Evolutionary conservation across 352 stramenopile genomes (phyloP).

Genomic region (Pythium aquatile): DNA sequence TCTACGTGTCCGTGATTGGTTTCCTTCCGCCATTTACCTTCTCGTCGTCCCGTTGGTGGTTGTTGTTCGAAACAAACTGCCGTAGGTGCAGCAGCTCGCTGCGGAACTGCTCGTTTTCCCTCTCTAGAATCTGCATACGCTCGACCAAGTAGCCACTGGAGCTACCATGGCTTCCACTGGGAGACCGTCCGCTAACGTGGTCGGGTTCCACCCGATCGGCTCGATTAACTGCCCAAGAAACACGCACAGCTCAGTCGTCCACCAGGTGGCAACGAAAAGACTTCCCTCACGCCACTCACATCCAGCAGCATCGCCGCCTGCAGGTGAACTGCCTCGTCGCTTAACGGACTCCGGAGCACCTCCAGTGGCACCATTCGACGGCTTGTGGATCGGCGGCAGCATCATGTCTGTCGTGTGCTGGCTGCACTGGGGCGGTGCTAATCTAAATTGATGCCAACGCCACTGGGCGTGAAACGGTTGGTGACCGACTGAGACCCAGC

Average conservation of each 20-base stretch:
- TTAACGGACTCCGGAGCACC: constrained; percentile 6
- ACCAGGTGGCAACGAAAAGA: too few relatives aligned
- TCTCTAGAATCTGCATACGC: constrained; percentile 49
- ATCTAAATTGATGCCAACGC: constrained; percentile 1
- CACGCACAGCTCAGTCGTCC: not conserved
- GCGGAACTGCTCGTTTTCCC: constrained; percentile 57
- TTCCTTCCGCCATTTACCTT: constrained; percentile 28
- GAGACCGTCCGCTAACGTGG: not conserved
- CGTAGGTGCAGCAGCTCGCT: constrained; percentile 56
- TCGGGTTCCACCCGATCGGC: constrained; percentile 7
- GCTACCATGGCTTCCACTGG: not conserved
- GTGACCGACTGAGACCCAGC: too few relatives aligned
- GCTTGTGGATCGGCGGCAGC: constrained; percentile 54
- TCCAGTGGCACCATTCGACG: constrained; percentile 5
- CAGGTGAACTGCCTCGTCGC: constrained; percentile 1
- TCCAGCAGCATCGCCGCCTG: not conserved
- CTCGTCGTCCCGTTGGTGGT: constrained; percentile 55
- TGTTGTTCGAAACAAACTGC: constrained; percentile 52
- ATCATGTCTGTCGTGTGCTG: constrained; percentile 26
- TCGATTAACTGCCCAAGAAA: not conserved
- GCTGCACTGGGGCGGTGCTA: not conserved
- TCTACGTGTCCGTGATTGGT: not conserved
- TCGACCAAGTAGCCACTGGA: constrained; percentile 23
- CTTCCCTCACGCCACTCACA: not conserved
- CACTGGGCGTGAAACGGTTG: constrained; percentile 8